Evolutionary conservation across 371 early-diverging fungal species (phyloP), one percentile per base, ranked within the genome.

Genomic region (Batkoa obscura): DNA sequence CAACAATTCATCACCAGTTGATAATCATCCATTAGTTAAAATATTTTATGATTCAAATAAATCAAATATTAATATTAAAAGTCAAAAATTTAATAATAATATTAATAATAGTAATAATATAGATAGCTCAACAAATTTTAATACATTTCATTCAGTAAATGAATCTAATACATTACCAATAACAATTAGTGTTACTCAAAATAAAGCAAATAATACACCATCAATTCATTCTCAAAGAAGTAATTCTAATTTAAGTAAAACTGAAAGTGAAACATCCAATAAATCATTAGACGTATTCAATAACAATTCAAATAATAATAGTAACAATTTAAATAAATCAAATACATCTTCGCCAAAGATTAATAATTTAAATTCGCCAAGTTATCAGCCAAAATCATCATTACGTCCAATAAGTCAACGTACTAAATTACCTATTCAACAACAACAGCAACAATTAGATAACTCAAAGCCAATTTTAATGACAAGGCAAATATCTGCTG

Each of bases 381-480:
- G 15, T 43, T 37, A 37, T 30, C 55, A 41, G 10, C 55, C 55
- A 4, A 54, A 54, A 54, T 54, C 55, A n/a, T 17, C 55, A 1
- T 32, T 54, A 39, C n/a, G 55, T 17, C 37, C 15, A 2, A 10
- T 33, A 2, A 54, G 38, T 34, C 6, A n/a, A n/a, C 10, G 41
- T 41, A 41, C 8, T n/a, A 41, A n/a, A n/a, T 41, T n/a, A 41
- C n/a, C 41, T 41, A n/a, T 10, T 10, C 10, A 41, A 41, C n/a
- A 8, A 8, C 8, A 41, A 8, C 41, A 41, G 23, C 15, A n/a
- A 47, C 31, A 32, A 41, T 10, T 41, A 41, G 41, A 10, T 41
- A 41, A 10, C 8, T n/a, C n/a, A 41, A n/a, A 41, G 8, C n/a
- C 41, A n/a, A 41, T 10, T 41, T 41, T n/a, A 8, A 41, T 10